phyloP scores from a whole-genome alignment of 371 early-diverging fungal genomes.

The Apophysomyces variabilis region DNA sequence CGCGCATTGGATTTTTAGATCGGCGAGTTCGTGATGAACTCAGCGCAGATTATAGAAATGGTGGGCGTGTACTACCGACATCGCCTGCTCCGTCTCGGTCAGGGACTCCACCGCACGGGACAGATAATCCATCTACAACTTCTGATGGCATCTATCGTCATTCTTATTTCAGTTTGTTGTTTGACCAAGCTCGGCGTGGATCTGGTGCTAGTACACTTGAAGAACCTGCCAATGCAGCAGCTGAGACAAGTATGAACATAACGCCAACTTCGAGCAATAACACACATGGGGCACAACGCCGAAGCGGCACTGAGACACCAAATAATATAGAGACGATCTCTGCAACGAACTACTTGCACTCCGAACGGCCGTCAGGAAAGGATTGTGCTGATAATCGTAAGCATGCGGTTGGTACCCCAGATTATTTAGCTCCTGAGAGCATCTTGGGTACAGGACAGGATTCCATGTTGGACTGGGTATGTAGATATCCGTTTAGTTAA shows the following conservation, averaged over 20 bases:
- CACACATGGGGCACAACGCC: background rate
- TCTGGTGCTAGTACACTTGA: conserved; percentile 29
- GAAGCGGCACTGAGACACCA: background rate
- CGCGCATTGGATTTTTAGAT: conserved; percentile 85
- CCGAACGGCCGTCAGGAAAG: background rate
- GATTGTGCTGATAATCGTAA: background rate
- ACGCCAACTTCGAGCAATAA: background rate
- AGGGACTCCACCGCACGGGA: conserved; percentile 41
- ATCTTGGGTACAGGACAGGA: conserved; percentile 88
- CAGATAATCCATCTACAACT: conserved; percentile 11
- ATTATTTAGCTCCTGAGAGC: conserved; percentile 96
- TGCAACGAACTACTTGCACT: conserved; percentile 4
- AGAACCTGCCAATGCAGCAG: background rate
- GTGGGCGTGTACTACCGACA: conserved; percentile 21
- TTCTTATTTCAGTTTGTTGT: conserved; percentile 49
- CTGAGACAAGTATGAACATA: background rate
- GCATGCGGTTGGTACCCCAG: conserved; percentile 92
- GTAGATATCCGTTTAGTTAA: conserved; percentile 9
- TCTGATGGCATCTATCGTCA: conserved; percentile 35
- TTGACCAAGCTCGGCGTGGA: conserved; percentile 43
- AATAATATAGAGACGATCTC: background rate
- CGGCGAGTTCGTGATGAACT: conserved; percentile 73
- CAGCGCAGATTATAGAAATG: conserved; percentile 14
- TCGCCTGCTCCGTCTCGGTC: conserved; percentile 52
- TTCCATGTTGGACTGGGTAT: conserved; percentile 89